Conservation (phyloP, 2,329 filamentous ascomycete species). For the Fusarium protoensiforme region DNA sequence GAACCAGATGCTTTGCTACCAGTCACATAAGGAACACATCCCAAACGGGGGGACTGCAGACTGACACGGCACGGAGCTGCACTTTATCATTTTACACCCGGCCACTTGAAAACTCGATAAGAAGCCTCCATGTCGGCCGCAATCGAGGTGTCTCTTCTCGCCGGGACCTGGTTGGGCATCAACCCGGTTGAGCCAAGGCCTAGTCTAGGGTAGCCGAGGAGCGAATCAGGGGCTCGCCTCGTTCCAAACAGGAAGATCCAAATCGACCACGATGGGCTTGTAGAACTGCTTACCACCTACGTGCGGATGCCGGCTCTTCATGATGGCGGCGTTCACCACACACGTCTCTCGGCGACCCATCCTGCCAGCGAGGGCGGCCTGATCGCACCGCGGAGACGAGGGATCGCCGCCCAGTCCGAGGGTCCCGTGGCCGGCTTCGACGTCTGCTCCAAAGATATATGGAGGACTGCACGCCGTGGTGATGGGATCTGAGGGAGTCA, state of each 20-base stretch:
- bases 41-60: constrained; percentile 28
- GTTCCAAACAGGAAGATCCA: constrained; percentile 72
- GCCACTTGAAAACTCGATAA: constrained; percentile 9
- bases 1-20: constrained; percentile 2
- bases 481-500: not conserved
- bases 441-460: constrained; percentile 23
- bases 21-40: not conserved
- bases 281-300: constrained; percentile 72
- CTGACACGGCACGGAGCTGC: constrained; percentile 13
- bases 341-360: constrained; percentile 74
- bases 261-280: constrained; percentile 85
- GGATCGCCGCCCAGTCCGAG: constrained; percentile 54
- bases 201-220: constrained; percentile 28
- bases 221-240: constrained; percentile 27
- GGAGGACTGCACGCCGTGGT: not conserved
- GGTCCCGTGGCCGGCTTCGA: constrained; percentile 36
- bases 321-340: constrained; percentile 82
- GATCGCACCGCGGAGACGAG: constrained; percentile 55
- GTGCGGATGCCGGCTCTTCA: constrained; percentile 75
- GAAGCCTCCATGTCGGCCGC: constrained; percentile 9
- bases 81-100: constrained; percentile 3
- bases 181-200: constrained; percentile 15
- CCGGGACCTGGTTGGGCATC: constrained; percentile 39
- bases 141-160: constrained; percentile 18
- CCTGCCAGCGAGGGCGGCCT: constrained; percentile 53